Evolutionary conservation across 2,329 filamentous ascomycete species (phyloP), one percentile per base, ranked within the genome.

Genomic region (Scedosporium minutisporum): DNA sequence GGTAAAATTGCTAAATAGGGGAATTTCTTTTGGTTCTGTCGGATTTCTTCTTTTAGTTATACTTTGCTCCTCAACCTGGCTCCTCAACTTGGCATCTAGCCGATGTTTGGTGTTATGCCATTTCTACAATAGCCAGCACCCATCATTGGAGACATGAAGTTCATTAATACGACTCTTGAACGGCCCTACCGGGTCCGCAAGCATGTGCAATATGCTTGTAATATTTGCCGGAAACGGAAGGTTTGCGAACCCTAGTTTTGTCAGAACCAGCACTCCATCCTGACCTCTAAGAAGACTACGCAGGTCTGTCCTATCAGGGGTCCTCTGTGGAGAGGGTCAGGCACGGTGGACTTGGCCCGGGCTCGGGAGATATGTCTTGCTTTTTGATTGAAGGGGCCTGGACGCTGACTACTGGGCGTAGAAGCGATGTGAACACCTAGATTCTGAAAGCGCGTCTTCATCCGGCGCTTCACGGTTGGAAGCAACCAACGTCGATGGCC

Each of bases 381-480:
- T 27, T 29, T n/a, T 18, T 18, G 16, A 10, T 4, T 7, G n/a
- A 3, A 21, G 16, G 51, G 7, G 7, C n/a, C 46, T 55, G 7
- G 12, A 38, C 1, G 4, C 6, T 27, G 51, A 55, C 14, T 27
- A 55, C 21, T 27, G 23, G 1, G 12, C 29, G 38, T 60, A 66
- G 65, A 66, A 66, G 62, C 64, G 65, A 21, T 66, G 65, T 27
- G 62, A 58, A 18, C 65, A 66, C 25, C 60, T 65, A 7, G 25
- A 27, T 16, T 14, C 18, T 27, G 23, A 18, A 14, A 55, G 12
- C 18, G 6, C 23, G 5, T 23, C 23, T 16, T 55, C 23, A 14
- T 18, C 51, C 10, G 21, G 23, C 51, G 6, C 7, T 27, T 55
- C 21, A 14, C 18, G 7, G 18, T 23, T 7, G 3, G n/a, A 29